Evolutionary conservation across 169 alveolate species (phyloP), one percentile per base, ranked within the genome.

Genomic region (Cryptosporidium tyzzeri): DNA sequence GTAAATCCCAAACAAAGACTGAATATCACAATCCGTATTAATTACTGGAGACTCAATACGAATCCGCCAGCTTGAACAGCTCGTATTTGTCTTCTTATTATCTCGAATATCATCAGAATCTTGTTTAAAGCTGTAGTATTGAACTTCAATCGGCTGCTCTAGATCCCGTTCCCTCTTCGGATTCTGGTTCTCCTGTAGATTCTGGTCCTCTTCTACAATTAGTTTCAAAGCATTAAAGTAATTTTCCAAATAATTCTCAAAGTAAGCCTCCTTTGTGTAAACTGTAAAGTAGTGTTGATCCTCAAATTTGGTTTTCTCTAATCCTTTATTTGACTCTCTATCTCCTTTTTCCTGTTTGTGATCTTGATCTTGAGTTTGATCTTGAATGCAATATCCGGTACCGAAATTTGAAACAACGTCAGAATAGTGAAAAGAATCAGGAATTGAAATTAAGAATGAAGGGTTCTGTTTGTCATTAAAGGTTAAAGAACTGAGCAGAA

Each of bases 251-350:
- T 23, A 73, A 18, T 73, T 35, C 33, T 73, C 71, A 1, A 73
- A 35, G 16, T 73, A 73, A 1, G 50, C 55, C 68, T 73, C 53
- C 70, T 59, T 73, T n/a, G 48, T 41, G 18, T 37, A 18, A 2
- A 73, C 70, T 3, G 86, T 73, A 35, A 73, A 73, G 58, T 55
- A 73, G n/a, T 73, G 86, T 26, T 73, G 70, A 6, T 65, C 71
- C 51, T 37, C 53, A 9, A 65, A 37, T 26, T 1, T n/a, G 6
- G 71, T 2, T 31, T 31, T 9, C n/a, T 65, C 71, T 0, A 39
- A 55, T 1, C 12, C 18, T 55, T 26, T 10, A 0, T 21, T 9
- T 26, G 18, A 16, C 8, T 29, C 67, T 8, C 67, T 10, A 9
- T 8, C 18, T 9, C 18, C 16, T 37, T 23, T 41, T 41, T 41